Conservation (phyloP, 1,284 basidiomycete genomes). For the Hemileia vastatrix region DNA sequence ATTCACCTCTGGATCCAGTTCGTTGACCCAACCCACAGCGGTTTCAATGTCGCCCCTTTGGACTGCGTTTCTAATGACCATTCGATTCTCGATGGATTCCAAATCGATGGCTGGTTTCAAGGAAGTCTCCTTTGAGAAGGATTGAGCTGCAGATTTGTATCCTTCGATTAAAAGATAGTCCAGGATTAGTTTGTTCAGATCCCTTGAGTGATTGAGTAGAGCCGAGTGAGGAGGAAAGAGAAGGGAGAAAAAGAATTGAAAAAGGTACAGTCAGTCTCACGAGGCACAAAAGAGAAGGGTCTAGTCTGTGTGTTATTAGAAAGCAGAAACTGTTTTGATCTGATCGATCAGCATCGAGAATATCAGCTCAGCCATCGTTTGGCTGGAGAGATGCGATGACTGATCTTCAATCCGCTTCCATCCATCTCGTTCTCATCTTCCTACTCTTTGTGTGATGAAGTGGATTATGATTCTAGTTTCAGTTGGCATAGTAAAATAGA, state of each 20-base stretch:
- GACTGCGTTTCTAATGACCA: constrained; percentile 36
- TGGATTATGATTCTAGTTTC: too few species aligned
- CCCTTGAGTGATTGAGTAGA: constrained; percentile 23
- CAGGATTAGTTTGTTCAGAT: constrained; percentile 40
- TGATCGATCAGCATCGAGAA: too few species aligned
- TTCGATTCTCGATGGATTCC: constrained; percentile 35
- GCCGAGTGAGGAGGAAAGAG: background rate
- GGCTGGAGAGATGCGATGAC: too few species aligned
- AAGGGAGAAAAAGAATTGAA: too few species aligned
- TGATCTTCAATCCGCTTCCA: too few species aligned
- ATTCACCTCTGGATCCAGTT: constrained; percentile 42
- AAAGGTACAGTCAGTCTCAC: background rate
- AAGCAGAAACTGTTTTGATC: too few species aligned
- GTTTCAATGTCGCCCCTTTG: constrained; percentile 38
- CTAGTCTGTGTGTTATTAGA: too few species aligned
- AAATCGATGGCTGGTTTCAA: constrained; percentile 36
- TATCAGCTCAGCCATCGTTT: too few species aligned
- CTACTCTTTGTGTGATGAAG: too few species aligned
- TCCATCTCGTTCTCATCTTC: too few species aligned
- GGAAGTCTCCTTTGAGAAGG: constrained; percentile 34
- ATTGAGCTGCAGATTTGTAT: constrained; percentile 40
- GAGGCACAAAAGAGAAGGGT: too few species aligned
- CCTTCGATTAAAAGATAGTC: constrained; percentile 42
- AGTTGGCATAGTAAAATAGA: too few species aligned
- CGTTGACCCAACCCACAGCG: constrained; percentile 37